These are phyloP conservation scores for Penicillium salamii DNA, from an alignment of 495 filamentous ascomycete genomes.

Conservation along the genomic window DNA sequence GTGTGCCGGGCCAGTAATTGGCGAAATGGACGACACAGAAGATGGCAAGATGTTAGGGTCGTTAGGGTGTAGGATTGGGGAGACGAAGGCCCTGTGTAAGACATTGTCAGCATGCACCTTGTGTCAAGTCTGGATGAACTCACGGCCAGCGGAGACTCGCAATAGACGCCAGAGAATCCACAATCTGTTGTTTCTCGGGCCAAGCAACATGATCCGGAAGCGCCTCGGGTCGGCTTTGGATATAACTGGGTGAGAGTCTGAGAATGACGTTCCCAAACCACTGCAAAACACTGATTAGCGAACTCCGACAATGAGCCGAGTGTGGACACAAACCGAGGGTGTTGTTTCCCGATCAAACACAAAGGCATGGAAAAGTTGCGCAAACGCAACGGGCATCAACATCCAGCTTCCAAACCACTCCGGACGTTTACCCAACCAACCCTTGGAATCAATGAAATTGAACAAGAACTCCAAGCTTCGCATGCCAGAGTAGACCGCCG, in stretches of 20 bases:
- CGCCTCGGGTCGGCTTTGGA: slow-evolving; percentile 66
- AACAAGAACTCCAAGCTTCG: slow-evolving; percentile 83
- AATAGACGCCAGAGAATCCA: slow-evolving; percentile 78
- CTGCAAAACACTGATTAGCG: slow-evolving; percentile 28
- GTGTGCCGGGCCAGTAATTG: slow-evolving; percentile 79
- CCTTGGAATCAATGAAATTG: slow-evolving; percentile 76
- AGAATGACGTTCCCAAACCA: slow-evolving; percentile 73
- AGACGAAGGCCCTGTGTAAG: slow-evolving; percentile 71
- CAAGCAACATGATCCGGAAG: slow-evolving; percentile 67
- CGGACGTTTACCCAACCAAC: slow-evolving; percentile 71
- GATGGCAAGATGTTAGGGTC: slow-evolving; percentile 61
- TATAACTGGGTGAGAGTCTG: slow-evolving; percentile 70
- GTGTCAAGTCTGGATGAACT: too few relatives aligned
- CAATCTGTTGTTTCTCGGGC: slow-evolving; percentile 72
- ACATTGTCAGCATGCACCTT: too few relatives aligned
- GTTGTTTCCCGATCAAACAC: slow-evolving; percentile 91
- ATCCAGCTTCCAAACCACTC: slow-evolving; percentile 97
- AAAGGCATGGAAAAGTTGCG: slow-evolving; percentile 86
- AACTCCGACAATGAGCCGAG: background rate
- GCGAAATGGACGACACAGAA: slow-evolving; percentile 63
- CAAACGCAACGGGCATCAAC: slow-evolving; percentile 86
- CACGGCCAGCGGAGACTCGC: slow-evolving; percentile 83
- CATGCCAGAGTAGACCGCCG: slow-evolving; percentile 75
- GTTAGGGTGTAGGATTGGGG: slow-evolving; percentile 81
- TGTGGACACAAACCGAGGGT: slow-evolving; percentile 50